phyloP scores from a whole-genome alignment of 1,284 basidiomycete species.

The Phenoliferia sp. region DNA sequence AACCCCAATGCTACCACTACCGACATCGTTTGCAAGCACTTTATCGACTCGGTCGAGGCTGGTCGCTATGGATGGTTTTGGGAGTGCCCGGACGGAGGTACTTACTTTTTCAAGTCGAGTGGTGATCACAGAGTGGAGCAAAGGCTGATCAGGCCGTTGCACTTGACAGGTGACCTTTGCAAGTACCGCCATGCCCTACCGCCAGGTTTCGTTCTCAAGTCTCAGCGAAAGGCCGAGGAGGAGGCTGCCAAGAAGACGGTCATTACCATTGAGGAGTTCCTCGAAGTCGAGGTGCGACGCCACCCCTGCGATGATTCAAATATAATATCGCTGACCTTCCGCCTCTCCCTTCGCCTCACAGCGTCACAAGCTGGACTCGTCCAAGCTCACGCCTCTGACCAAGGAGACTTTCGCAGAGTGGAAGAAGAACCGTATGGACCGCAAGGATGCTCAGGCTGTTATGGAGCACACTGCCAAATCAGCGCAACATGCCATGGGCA shows the following conservation, averaged over 20 bases:
- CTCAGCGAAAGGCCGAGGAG: slow-evolving; percentile 42
- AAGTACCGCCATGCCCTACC: slow-evolving; percentile 94
- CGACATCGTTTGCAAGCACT: slow-evolving; percentile 56
- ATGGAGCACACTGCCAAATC: slow-evolving; percentile 80
- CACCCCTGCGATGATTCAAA: too few species aligned
- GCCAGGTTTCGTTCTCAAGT: slow-evolving; percentile 67
- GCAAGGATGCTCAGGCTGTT: slow-evolving; percentile 83
- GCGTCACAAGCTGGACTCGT: slow-evolving; percentile 82
- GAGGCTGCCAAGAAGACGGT: slow-evolving; percentile 73
- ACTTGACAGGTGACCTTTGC: slow-evolving; percentile 60
- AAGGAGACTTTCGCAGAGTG: slow-evolving; percentile 85
- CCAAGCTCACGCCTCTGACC: slow-evolving; percentile 93
- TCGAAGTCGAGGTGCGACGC: slow-evolving; percentile 83
- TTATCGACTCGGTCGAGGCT: slow-evolving; percentile 92
- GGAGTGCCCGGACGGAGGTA: slow-evolving; percentile 68
- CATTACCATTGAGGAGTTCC: slow-evolving; percentile 93
- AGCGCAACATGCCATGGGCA: slow-evolving; percentile 76
- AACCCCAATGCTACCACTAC: slow-evolving; percentile 83
- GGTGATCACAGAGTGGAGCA: too few species aligned
- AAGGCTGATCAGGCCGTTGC: background rate
- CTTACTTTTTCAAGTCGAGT: background rate
- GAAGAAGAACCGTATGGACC: slow-evolving; percentile 90
- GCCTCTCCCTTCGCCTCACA: slow-evolving; percentile 39
- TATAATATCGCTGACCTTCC: background rate
- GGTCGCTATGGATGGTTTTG: slow-evolving; percentile 63